Evolutionary conservation across 2,329 filamentous ascomycete species (phyloP), one percentile per base, ranked within the genome.

Genomic region (Exserohilum turcica): DNA sequence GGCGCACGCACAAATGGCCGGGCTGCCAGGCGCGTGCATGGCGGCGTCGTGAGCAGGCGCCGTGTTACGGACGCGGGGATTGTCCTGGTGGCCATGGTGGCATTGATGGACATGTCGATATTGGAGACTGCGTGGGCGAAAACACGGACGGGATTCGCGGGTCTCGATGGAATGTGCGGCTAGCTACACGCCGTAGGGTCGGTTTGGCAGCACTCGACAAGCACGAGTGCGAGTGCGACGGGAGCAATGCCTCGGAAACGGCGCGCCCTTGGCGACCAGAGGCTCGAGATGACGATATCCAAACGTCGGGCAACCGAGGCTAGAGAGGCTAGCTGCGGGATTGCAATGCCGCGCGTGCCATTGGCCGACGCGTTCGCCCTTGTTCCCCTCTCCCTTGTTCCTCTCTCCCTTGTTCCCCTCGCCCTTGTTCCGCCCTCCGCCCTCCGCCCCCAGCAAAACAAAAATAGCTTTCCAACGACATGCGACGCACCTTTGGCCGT

Each of bases 11-110:
- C 44, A 27, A 70, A 57, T n/a, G 61, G 48, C 21, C 62, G 64
- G 40, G 62, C 43, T 15, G 61, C 44, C 27, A 62, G 48, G 43
- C 59, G 64, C 29, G 55, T 33, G 24, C 61, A 39, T 48, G 61
- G 65, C 45, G 66, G 46, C n/a, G 59, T 44, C 12, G 64, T 33
- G 27, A 72, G 57, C 44, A 68, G 45, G 31, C 66, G 67, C 24
- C 70, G 65, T 46, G 64, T 59, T 45, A 72, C 46, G 24, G 64
- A 63, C 32, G 62, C 63, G 35, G 70, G 55, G 32, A 71, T 53
- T 31, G 67, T 55, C 59, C 65, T 65, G 54, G 70, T 65, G 32
- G 71, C 67, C 72, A 74, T 74, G 57, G 60, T 60, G 44, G 16
- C 33, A 57, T 19, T 15, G n/a, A 27, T 27, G 13, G 37, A 16